Conservation (phyloP, 345 rosid genomes). For the Eucalyptus pauciflora region DNA sequence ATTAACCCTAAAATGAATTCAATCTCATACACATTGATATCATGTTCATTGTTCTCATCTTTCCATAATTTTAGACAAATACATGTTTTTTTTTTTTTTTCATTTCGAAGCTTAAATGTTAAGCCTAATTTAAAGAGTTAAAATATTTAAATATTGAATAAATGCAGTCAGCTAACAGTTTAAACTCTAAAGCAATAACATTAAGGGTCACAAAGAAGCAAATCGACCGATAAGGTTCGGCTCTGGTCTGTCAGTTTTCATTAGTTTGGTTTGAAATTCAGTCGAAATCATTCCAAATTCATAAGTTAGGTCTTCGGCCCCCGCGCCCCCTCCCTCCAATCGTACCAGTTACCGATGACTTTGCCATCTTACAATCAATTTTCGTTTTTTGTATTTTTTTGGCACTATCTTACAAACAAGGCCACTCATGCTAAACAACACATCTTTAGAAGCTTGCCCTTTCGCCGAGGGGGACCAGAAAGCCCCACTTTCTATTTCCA, state of each 20-base stretch:
- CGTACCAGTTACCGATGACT: neutral
- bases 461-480: neutral
- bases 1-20: neutral
- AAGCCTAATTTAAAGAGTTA: neutral
- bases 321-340: rapidly evolving
- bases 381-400: neutral
- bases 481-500: neutral
- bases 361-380: neutral
- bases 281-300: neutral
- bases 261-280: neutral
- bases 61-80: neutral
- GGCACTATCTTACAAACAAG: neutral
- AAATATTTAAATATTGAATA: neutral
- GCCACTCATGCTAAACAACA: neutral
- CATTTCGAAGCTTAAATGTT: neutral
- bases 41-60: neutral
- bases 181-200: neutral
- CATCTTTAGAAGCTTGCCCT: neutral
- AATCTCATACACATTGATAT: neutral
- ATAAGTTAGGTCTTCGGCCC: neutral
- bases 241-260: neutral
- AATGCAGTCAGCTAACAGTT: neutral
- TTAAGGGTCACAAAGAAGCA: neutral
- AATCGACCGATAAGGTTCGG: neutral
- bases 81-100: neutral